Conservation (phyloP, 306 rosid species). For the Trifolium dubium region DNA sequence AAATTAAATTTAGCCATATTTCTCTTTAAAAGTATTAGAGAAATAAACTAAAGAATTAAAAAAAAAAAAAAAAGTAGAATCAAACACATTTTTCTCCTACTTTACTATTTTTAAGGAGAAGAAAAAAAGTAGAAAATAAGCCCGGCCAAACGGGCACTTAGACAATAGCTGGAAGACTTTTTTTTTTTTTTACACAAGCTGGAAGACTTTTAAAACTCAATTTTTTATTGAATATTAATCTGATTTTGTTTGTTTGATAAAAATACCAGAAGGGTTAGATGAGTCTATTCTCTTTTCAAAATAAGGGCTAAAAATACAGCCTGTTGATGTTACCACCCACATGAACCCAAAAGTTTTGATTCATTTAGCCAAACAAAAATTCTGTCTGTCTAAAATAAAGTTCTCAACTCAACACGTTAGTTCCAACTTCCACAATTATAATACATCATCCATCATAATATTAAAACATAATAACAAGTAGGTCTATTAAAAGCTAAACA, state of each 20-base stretch:
- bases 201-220: not conserved
- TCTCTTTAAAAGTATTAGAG: too few relatives aligned
- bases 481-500: not conserved
- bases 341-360: not conserved
- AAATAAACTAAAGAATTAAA: too few relatives aligned
- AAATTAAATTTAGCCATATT: too few relatives aligned
- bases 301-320: not conserved
- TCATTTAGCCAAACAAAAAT: slow-evolving; percentile 1
- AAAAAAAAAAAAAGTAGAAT: too few relatives aligned
- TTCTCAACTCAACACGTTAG: not conserved
- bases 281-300: not conserved
- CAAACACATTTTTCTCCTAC: too few relatives aligned
- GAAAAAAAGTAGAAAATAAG: too few relatives aligned
- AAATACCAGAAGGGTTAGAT: not conserved
- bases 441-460: not conserved
- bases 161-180: slow-evolving; percentile 20
- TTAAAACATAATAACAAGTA: not conserved
- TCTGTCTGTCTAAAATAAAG: not conserved
- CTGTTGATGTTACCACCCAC: not conserved
- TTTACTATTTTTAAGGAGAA: too few relatives aligned
- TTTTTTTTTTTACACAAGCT: too few relatives aligned
- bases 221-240: not conserved
- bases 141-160: too few relatives aligned
- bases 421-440: not conserved
- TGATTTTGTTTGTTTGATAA: slow-evolving; percentile 9